These are phyloP conservation scores for Coprinellus aureogranulatus DNA, from an alignment of 768 basidiomycete species.

Conservation along the genomic window DNA sequence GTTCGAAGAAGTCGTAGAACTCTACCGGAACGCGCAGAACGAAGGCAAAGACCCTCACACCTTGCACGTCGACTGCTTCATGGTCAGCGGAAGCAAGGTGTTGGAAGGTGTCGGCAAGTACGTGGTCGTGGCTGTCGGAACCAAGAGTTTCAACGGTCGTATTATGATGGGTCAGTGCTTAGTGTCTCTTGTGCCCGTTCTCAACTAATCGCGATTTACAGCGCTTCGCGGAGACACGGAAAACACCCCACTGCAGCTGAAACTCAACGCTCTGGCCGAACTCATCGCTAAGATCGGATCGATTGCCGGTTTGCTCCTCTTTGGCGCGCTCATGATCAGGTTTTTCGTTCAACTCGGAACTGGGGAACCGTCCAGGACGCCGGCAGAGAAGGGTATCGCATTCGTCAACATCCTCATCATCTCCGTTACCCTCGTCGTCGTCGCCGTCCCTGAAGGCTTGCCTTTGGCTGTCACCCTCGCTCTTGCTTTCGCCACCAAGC, in stretches of 20 bases:
- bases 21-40: slow-evolving; percentile 34
- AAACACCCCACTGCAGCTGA: slow-evolving; percentile 89
- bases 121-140: slow-evolving; percentile 89
- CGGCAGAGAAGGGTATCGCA: slow-evolving; percentile 81
- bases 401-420: slow-evolving; percentile 96
- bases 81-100: slow-evolving; percentile 90
- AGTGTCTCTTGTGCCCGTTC: not conserved
- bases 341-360: slow-evolving; percentile 88
- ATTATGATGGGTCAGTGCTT: slow-evolving; percentile 88
- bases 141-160: slow-evolving; percentile 90
- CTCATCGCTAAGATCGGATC: slow-evolving; percentile 91
- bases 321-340: slow-evolving; percentile 83
- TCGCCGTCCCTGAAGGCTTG: slow-evolving; percentile 57
- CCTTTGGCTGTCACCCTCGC: slow-evolving; percentile 96
- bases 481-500: slow-evolving; percentile 93
- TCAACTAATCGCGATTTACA: slow-evolving; percentile 25
- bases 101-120: slow-evolving; percentile 93
- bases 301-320: slow-evolving; percentile 76
- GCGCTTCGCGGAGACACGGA: slow-evolving; percentile 85
- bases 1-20: slow-evolving; percentile 69
- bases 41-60: slow-evolving; percentile 27
- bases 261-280: slow-evolving; percentile 92
- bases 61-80: slow-evolving; percentile 83
- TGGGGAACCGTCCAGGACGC: slow-evolving; percentile 54
- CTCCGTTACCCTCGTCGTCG: slow-evolving; percentile 73